Base-by-base conservation (phyloP, 2,329 filamentous ascomycete species). In the Scedosporium aurantiacum region DNA sequence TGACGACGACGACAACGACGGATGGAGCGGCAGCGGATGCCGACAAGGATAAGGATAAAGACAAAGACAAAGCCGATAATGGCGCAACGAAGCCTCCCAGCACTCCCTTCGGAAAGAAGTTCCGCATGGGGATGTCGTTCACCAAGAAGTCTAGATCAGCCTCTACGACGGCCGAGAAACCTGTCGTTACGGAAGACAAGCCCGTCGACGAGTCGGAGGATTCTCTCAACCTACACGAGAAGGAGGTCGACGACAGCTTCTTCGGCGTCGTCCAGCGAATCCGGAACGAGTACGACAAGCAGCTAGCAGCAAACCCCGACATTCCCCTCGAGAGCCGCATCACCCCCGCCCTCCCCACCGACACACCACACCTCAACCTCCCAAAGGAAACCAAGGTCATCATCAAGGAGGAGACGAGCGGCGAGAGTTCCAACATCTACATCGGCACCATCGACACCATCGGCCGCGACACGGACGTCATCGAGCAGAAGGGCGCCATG, bases 401-500 rank as follows among this genome's bases (percentile, higher is more conserved):
- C 60, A 83, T 89, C 57, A 85, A 88, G 67, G 85, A 88, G 68
- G 86, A 88, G 70, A 86, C 83, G 1, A 79, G 78, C 5, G 86
- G 85, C 45, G 85, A 85, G 60, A 87, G 82, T 62, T 90, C 90
- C 28, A 94, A 97, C 76, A 78, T 97, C 10, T 99, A 97, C 70
- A 83, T 94, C 68, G 93, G 94, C 28, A 96, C 88, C 2, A 90
- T 97, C 2, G 88, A 84, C 61, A 85, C 84, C 6, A 81, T 95
- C 4, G 89, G 88, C 1, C 78, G 83, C 56, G 90, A 96, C 67
- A 87, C 87, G 21, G 90, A 96, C 72, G 76, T 87, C 21, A 87
- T 99, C 60, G 92, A 97, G 75, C 88, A 90, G 68, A 84, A 87
- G 47, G 91, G 88, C 5, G 93, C 94, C 1, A 88, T 89, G 78